Conservation (phyloP, 495 filamentous ascomycete genomes). For the Hypoxylon intermedium region DNA sequence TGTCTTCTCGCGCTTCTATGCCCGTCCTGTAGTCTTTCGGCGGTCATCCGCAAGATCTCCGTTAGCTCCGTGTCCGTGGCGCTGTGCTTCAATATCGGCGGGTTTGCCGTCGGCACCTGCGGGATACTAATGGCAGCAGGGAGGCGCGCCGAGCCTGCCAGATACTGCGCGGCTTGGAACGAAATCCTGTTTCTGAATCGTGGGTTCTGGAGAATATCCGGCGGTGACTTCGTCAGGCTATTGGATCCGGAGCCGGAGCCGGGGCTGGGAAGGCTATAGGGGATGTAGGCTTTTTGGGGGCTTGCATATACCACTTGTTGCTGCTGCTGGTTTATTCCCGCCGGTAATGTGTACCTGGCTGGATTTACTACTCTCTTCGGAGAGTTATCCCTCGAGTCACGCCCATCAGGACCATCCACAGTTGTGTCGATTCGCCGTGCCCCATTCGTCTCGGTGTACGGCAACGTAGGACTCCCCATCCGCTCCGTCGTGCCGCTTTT, state of each 20-base stretch:
- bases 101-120: conserved; percentile 23
- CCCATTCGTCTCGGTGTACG: conserved; percentile 22
- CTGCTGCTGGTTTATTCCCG: conserved; percentile 13
- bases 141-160: conserved; percentile 35
- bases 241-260: background rate
- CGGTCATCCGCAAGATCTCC: conserved; percentile 52
- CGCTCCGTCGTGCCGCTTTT: conserved; percentile 30
- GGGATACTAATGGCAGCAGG: conserved; percentile 23
- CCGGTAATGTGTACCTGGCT: conserved; percentile 6
- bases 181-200: conserved; percentile 16
- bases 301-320: conserved; percentile 14
- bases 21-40: conserved; percentile 50
- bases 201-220: conserved; percentile 30
- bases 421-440: background rate
- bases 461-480: conserved; percentile 37
- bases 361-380: background rate
- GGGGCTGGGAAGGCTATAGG: conserved; percentile 4
- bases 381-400: background rate
- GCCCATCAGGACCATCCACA: background rate
- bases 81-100: conserved; percentile 31
- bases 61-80: conserved; percentile 51
- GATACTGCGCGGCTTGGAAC: conserved; percentile 32
- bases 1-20: conserved; percentile 36
- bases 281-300: conserved; percentile 18
- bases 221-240: conserved; percentile 19